A percentile compares a stretch with the other conserved stretches of the same genome.
Conservation (phyloP, 75 land plant genomes). For the Selaginella tamariscina region DNA sequence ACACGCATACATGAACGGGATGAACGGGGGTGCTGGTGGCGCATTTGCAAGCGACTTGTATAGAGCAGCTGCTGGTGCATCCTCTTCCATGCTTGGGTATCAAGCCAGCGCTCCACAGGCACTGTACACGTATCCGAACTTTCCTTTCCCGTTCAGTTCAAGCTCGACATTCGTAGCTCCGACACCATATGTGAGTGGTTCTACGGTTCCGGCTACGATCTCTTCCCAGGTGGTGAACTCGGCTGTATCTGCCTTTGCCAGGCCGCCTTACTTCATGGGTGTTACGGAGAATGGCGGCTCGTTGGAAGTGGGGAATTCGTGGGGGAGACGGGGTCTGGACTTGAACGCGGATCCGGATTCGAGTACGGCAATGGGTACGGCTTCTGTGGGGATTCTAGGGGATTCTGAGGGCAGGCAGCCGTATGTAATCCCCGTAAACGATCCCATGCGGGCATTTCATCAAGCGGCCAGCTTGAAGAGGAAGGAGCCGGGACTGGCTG, state of each 20-base stretch:
- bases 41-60: neutral
- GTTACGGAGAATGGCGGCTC: conserved; percentile 29
- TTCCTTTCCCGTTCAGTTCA: conserved; percentile 37
- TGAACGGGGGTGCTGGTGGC: no score
- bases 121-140: conserved; percentile 39
- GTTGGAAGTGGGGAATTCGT: conserved; percentile 25
- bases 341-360: conserved; percentile 76
- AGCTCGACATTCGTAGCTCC: conserved; percentile 23
- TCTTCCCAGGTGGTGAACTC: conserved; percentile 47
- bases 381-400: neutral
- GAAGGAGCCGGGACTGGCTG: conserved; percentile 73
- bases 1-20: neutral
- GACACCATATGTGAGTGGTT: conserved; percentile 23
- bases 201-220: conserved; percentile 19
- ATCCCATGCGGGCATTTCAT: conserved; percentile 21
- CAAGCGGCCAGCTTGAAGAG: conserved; percentile 36
- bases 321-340: conserved; percentile 61
- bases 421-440: conserved; percentile 24
- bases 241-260: conserved; percentile 29
- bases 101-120: conserved; percentile 30
- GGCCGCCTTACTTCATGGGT: conserved; percentile 39
- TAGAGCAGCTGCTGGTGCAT: conserved; percentile 11
- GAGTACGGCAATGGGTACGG: conserved; percentile 6
- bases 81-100: conserved; percentile 31
- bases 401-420: neutral